These are phyloP conservation scores for Umbelopsis sp. DNA, from an alignment of 192 early-diverging fungal species.

Conservation along the genomic window DNA sequence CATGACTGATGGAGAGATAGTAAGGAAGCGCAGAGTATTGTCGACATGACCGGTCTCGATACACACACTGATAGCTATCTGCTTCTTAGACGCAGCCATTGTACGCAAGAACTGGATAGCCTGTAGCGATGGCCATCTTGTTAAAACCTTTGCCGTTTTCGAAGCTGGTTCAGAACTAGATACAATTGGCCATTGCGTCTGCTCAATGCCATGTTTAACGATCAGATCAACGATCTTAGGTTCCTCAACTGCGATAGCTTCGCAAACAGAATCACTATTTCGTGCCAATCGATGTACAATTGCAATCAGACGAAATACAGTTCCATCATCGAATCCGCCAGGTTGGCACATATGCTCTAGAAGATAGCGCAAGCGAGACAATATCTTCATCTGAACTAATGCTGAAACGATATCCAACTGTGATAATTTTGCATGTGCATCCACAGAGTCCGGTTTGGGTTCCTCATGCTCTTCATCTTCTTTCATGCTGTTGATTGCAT, in stretches of 20 bases:
- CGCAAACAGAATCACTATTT: conserved; percentile 43
- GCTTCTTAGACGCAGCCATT: conserved; percentile 44
- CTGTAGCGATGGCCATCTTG: conserved; percentile 23
- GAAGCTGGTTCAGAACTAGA: conserved; percentile 9
- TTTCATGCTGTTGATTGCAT: not conserved
- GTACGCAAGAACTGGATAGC: conserved; percentile 43
- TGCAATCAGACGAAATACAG: conserved; percentile 47
- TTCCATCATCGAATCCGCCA: conserved; percentile 4
- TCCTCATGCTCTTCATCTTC: conserved; percentile 33
- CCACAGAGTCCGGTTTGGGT: conserved; percentile 40
- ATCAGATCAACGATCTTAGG: conserved; percentile 49
- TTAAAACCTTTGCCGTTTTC: not conserved
- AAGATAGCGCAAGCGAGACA: conserved; percentile 60
- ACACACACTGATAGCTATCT: conserved; percentile 40
- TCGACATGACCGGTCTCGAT: conserved; percentile 45
- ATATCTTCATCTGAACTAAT: conserved; percentile 63
- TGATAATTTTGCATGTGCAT: conserved; percentile 50
- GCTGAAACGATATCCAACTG: conserved; percentile 58
- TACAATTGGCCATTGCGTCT: conserved; percentile 51
- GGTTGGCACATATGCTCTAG: conserved; percentile 38
- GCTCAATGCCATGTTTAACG: conserved; percentile 33
- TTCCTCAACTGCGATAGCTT: conserved; percentile 50
- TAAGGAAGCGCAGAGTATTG: conserved; percentile 48
- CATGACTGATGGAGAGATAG: conserved; percentile 37
- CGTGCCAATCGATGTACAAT: conserved; percentile 54